A percentile compares a stretch with the other conserved stretches of the same genome.
These are phyloP conservation scores for Rickenella mellea DNA, from an alignment of 768 basidiomycete species.

Conservation along the genomic window DNA sequence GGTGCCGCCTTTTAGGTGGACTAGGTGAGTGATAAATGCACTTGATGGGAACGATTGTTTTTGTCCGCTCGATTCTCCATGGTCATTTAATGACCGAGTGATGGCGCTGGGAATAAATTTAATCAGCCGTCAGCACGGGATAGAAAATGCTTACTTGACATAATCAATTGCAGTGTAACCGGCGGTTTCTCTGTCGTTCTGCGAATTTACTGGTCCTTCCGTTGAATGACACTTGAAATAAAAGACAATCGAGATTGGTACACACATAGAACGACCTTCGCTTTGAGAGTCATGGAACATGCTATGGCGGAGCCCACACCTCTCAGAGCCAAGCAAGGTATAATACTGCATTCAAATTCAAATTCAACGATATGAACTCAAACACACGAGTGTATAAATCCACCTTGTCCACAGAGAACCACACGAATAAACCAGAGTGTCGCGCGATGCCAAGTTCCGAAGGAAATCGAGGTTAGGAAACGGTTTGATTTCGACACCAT, in stretches of 20 bases:
- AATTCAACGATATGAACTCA: background rate
- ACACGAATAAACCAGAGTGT: constrained; percentile 82
- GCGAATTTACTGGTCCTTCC: constrained; percentile 57
- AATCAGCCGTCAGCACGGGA: constrained; percentile 1
- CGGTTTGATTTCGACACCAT: constrained; percentile 88
- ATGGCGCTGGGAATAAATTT: constrained; percentile 42
- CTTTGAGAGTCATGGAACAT: constrained; percentile 55
- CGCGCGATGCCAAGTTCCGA: constrained; percentile 44
- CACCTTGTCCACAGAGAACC: constrained; percentile 93
- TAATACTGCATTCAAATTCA: constrained; percentile 40
- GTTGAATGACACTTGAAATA: background rate
- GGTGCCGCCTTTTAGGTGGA: constrained; percentile 57
- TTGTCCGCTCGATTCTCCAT: constrained; percentile 35
- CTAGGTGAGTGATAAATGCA: constrained; percentile 78
- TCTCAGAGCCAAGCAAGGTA: constrained; percentile 83
- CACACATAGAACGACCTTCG: constrained; percentile 81
- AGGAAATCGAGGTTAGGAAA: constrained; percentile 78
- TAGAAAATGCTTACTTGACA: constrained; percentile 41
- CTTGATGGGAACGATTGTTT: constrained; percentile 64
- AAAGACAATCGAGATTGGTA: constrained; percentile 8
- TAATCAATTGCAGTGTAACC: constrained; percentile 82
- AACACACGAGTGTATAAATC: constrained; percentile 9
- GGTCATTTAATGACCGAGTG: constrained; percentile 54
- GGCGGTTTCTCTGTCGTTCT: constrained; percentile 85
- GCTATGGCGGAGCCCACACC: constrained; percentile 76